phyloP scores from a whole-genome alignment of 2,329 filamentous ascomycete species.

The Fusarium sp. region DNA sequence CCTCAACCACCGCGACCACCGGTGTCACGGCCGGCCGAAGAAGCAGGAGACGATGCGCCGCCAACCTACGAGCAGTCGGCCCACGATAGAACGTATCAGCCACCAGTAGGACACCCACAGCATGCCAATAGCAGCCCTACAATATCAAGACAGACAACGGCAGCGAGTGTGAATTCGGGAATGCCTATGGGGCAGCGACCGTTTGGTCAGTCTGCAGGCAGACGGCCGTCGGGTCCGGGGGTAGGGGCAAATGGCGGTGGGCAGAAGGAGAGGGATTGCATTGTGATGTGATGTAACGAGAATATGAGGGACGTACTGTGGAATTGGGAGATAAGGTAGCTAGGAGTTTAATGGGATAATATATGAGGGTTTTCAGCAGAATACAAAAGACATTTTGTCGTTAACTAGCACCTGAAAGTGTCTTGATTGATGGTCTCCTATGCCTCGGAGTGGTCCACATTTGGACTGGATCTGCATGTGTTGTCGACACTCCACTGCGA shows the following conservation, averaged over 20 bases:
- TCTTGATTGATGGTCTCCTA: not conserved
- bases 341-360: slow-evolving; percentile 16
- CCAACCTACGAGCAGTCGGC: slow-evolving; percentile 71
- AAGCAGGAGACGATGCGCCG: slow-evolving; percentile 64
- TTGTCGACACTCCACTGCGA: not conserved
- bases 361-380: slow-evolving; percentile 8
- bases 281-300: slow-evolving; percentile 36
- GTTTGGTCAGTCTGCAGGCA: slow-evolving; percentile 37
- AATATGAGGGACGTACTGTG: slow-evolving; percentile 2
- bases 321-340: not conserved
- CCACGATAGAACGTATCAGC: slow-evolving; percentile 64
- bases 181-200: slow-evolving; percentile 38
- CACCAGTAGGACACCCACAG: slow-evolving; percentile 65
- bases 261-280: slow-evolving; percentile 36
- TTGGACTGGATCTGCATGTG: not conserved
- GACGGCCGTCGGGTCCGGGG: slow-evolving; percentile 44
- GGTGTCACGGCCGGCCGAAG: slow-evolving; percentile 56
- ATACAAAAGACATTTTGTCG: not conserved
- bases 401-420: not conserved
- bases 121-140: slow-evolving; percentile 58
- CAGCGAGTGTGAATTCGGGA: slow-evolving; percentile 30
- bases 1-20: slow-evolving; percentile 55
- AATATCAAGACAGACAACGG: slow-evolving; percentile 43
- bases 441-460: not conserved
- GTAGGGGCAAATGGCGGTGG: slow-evolving; percentile 18